Conservation (phyloP, 108 stramenopile genomes). For the Discostella stelligeroides region DNA sequence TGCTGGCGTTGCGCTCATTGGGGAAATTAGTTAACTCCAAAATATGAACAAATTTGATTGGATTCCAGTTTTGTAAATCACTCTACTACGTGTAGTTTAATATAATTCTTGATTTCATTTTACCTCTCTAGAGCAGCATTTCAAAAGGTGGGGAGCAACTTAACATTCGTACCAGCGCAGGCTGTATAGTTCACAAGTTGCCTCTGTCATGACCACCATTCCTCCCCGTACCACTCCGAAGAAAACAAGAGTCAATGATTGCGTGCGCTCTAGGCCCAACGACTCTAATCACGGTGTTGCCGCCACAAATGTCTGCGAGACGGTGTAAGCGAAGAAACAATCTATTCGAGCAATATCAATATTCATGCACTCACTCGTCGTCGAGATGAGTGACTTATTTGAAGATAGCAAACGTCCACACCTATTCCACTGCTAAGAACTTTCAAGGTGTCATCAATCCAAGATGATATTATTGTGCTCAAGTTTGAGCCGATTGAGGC, state of each 20-base stretch:
- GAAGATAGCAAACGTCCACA: conserved; percentile 26
- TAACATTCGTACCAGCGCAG: too few relatives aligned
- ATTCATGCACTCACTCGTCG: not conserved
- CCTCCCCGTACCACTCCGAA: conserved; percentile 55
- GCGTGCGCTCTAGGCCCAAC: conserved; percentile 29
- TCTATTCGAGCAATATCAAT: not conserved
- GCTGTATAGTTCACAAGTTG: too few relatives aligned
- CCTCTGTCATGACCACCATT: conserved; percentile 33
- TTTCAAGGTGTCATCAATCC: not conserved
- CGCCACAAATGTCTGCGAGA: conserved; percentile 53
- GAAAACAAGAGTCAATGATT: conserved; percentile 34
- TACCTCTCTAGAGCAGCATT: too few relatives aligned
- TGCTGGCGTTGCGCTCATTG: conserved; percentile 81
- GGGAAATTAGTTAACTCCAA: conserved; percentile 47
- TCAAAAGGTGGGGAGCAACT: too few relatives aligned
- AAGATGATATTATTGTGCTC: conserved; percentile 15
- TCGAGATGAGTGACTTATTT: conserved; percentile 25
- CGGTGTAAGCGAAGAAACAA: not conserved
- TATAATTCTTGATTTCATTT: too few relatives aligned
- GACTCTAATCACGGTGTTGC: conserved; percentile 35
- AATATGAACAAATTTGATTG: too few relatives aligned
- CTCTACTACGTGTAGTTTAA: too few relatives aligned
- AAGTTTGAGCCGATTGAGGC: too few relatives aligned
- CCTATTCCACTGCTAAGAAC: conserved; percentile 12
- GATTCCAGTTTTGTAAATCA: too few relatives aligned